Percentiles rank a stretch among this genome's conserved stretches.
Evolutionary conservation across 345 rosid species (phyloP).

Genomic region (Citrus inodora): DNA sequence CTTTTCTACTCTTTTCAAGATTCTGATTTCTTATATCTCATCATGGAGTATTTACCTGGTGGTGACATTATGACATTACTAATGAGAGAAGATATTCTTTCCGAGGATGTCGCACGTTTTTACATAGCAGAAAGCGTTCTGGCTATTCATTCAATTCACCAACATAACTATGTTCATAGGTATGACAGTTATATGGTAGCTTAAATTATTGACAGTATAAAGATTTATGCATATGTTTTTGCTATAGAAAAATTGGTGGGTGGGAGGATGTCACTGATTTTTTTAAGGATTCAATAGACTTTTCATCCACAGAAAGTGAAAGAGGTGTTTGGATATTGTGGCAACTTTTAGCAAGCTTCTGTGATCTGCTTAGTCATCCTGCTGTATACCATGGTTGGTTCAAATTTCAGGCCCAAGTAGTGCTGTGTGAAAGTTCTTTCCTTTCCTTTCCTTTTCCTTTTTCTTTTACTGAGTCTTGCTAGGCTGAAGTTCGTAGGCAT

Average conservation of each 20-base stretch:
- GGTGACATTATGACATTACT: slow-evolving; percentile 99
- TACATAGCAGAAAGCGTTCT: slow-evolving; percentile 88
- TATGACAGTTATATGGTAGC: slow-evolving; percentile 15
- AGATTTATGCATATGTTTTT: neutral
- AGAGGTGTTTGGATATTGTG: neutral
- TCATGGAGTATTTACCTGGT: slow-evolving; percentile 98
- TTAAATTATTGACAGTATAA: neutral
- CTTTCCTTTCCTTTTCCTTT: too few relatives aligned
- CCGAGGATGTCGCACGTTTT: slow-evolving; percentile 89
- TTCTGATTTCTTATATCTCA: slow-evolving; percentile 86
- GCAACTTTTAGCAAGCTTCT: neutral
- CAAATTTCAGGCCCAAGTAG: neutral
- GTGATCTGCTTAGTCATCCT: neutral
- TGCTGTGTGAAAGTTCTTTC: neutral
- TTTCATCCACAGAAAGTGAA: neutral
- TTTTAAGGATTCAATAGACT: neutral
- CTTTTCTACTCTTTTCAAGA: slow-evolving; percentile 98
- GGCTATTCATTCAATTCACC: slow-evolving; percentile 86
- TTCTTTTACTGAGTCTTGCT: neutral
- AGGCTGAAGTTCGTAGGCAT: neutral
- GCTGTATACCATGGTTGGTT: neutral
- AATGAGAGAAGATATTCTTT: slow-evolving; percentile 95
- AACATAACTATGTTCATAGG: slow-evolving; percentile 83
- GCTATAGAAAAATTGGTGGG: neutral
- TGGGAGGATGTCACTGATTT: neutral